Percentiles rank a stretch among this genome's conserved stretches.
These are phyloP conservation scores for Leccinum disarticulatum DNA, from an alignment of 768 basidiomycete genomes.

Conservation along the genomic window DNA sequence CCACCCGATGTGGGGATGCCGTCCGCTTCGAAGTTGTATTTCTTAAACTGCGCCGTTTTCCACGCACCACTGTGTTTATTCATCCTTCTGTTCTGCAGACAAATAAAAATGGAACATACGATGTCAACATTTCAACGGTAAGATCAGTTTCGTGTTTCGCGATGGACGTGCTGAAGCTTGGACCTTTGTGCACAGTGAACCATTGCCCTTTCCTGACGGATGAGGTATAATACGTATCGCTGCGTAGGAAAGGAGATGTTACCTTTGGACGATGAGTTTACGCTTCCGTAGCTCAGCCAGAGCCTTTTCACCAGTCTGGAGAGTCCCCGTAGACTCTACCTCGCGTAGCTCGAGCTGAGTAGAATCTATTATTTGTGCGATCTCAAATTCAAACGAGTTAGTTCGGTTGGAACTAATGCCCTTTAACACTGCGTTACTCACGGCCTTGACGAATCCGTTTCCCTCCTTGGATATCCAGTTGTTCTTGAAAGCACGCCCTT, in stretches of 20 bases:
- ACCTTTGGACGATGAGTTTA: slow-evolving; percentile 87
- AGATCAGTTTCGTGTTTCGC: slow-evolving; percentile 95
- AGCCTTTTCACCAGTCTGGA: slow-evolving; percentile 74
- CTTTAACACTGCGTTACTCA: slow-evolving; percentile 39
- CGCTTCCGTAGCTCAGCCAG: slow-evolving; percentile 89
- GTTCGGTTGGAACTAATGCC: background rate
- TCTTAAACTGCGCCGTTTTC: slow-evolving; percentile 93
- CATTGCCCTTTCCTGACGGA: slow-evolving; percentile 84
- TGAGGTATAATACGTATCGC: slow-evolving; percentile 4
- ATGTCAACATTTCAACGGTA: slow-evolving; percentile 90
- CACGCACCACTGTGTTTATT: slow-evolving; percentile 71
- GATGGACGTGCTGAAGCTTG: slow-evolving; percentile 85
- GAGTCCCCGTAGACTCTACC: slow-evolving; percentile 69
- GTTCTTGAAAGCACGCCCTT: slow-evolving; percentile 94
- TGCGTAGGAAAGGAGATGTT: background rate
- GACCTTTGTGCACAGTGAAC: slow-evolving; percentile 86
- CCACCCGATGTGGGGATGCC: slow-evolving; percentile 88
- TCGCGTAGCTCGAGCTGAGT: slow-evolving; percentile 76
- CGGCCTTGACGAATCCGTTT: slow-evolving; percentile 80
- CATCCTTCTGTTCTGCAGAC: background rate
- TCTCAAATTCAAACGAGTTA: slow-evolving; percentile 40
- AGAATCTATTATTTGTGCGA: slow-evolving; percentile 61
- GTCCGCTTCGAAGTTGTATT: slow-evolving; percentile 98
- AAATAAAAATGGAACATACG: slow-evolving; percentile 49
- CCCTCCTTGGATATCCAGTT: slow-evolving; percentile 96